Evolutionary conservation across 768 basidiomycete genomes (phyloP).

Genomic region (button mushroom (Agaricus bisporus)): DNA sequence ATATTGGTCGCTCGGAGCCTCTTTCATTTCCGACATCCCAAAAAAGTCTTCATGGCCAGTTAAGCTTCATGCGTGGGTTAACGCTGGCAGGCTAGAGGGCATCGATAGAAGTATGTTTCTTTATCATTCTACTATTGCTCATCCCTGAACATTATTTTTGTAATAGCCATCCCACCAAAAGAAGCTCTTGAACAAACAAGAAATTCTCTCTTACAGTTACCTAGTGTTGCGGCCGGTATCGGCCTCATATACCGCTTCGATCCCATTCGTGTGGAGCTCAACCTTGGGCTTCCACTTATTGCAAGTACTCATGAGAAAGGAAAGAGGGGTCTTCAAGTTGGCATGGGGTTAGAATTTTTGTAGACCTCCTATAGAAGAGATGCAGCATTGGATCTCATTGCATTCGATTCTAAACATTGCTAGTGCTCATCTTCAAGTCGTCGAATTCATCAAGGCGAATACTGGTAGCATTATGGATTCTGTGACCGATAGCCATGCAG

Average conservation of each 20-base stretch:
- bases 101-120: constrained; percentile 47
- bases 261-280: constrained; percentile 81
- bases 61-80: constrained; percentile 75
- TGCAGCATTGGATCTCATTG: not conserved
- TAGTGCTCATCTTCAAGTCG: too few species aligned
- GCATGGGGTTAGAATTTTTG: constrained; percentile 76
- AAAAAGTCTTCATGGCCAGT: constrained; percentile 76
- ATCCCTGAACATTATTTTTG: not conserved
- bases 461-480: too few species aligned
- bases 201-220: not conserved
- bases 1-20: constrained; percentile 72
- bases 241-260: constrained; percentile 83
- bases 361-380: constrained; percentile 21
- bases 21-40: constrained; percentile 71
- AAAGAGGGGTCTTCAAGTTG: constrained; percentile 72
- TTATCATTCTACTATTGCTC: not conserved
- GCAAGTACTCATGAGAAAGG: constrained; percentile 59
- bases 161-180: constrained; percentile 5
- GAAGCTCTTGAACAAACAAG: constrained; percentile 1
- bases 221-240: constrained; percentile 62
- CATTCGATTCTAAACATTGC: not conserved
- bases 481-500: too few species aligned
- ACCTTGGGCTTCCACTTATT: constrained; percentile 79
- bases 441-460: too few species aligned
- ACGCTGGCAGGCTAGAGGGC: constrained; percentile 69